These are phyloP conservation scores for Candida tammaniensis DNA, from an alignment of 805 yeast genomes.

Conservation along the genomic window DNA sequence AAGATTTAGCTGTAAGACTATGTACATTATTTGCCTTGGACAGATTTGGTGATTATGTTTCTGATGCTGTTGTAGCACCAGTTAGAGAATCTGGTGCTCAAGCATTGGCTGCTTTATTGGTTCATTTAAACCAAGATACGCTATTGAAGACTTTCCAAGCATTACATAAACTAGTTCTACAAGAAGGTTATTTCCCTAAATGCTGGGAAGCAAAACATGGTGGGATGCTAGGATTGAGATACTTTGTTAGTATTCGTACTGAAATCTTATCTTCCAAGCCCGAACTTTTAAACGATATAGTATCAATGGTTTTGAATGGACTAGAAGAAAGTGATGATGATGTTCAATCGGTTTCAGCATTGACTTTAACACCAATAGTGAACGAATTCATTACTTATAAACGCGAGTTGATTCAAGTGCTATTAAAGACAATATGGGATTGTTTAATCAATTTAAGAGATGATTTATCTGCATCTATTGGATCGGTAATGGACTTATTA, in stretches of 20 bases:
- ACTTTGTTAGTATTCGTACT: conserved; percentile 85
- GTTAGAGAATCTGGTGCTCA: conserved; percentile 97
- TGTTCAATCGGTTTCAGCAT: conserved; percentile 95
- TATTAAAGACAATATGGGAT: conserved; percentile 80
- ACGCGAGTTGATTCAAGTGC: conserved; percentile 45
- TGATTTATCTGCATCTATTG: conserved; percentile 91
- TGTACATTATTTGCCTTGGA: conserved; percentile 88
- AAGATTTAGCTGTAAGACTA: conserved; percentile 83
- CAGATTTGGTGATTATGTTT: conserved; percentile 93
- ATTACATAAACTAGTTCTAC: conserved; percentile 68
- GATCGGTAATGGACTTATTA: conserved; percentile 91
- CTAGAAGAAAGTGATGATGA: conserved; percentile 80
- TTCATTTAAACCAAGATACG: conserved; percentile 63
- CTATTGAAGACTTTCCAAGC: conserved; percentile 63
- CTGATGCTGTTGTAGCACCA: conserved; percentile 98
- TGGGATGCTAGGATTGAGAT: conserved; percentile 89
- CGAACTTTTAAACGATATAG: conserved; percentile 63
- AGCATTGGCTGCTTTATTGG: conserved; percentile 80
- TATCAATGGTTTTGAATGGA: conserved; percentile 85
- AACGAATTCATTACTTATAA: conserved; percentile 75
- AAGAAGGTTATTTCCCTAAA: conserved; percentile 48
- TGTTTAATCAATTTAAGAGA: conserved; percentile 82
- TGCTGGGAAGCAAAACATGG: conserved; percentile 99
- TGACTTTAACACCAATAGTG: conserved; percentile 87
- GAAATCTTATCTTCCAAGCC: conserved; percentile 65